Conservation (phyloP, 257 asterid species). For the Nicotiana benthamiana region DNA sequence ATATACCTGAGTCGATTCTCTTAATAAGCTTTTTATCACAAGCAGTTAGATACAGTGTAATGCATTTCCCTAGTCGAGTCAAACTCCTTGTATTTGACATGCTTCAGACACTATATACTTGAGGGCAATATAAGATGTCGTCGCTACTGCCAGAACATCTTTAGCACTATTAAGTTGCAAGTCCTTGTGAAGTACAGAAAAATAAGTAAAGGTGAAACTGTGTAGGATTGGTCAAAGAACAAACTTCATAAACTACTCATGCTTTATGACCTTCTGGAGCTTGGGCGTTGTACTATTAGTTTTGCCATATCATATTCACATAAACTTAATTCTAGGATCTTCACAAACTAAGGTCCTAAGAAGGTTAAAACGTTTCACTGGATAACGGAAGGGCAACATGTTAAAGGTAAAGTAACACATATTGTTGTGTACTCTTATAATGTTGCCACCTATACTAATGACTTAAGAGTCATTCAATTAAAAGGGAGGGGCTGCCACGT, state of each 20-base stretch:
- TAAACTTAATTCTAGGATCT: neutral
- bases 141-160: neutral
- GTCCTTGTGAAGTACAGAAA: neutral
- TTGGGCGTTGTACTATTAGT: neutral
- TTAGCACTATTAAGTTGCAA: neutral
- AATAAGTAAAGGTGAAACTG: neutral
- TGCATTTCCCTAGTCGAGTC: neutral
- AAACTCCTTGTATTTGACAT: neutral
- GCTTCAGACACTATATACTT: neutral
- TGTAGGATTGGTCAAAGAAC: neutral
- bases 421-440: too few relatives aligned
- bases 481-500: too few relatives aligned
- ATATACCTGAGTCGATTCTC: too few relatives aligned
- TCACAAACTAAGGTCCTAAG: neutral
- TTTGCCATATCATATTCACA: neutral
- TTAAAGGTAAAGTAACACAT: slow-evolving; percentile 24
- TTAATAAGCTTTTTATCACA: neutral
- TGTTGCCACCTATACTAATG: too few relatives aligned
- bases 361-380: neutral
- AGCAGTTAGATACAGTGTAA: neutral
- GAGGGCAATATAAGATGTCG: neutral
- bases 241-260: neutral
- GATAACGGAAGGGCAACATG: neutral
- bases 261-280: neutral
- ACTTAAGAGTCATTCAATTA: too few relatives aligned